Conservation (phyloP, 164 flowering plant genomes). For the Vitis cinerea region DNA sequence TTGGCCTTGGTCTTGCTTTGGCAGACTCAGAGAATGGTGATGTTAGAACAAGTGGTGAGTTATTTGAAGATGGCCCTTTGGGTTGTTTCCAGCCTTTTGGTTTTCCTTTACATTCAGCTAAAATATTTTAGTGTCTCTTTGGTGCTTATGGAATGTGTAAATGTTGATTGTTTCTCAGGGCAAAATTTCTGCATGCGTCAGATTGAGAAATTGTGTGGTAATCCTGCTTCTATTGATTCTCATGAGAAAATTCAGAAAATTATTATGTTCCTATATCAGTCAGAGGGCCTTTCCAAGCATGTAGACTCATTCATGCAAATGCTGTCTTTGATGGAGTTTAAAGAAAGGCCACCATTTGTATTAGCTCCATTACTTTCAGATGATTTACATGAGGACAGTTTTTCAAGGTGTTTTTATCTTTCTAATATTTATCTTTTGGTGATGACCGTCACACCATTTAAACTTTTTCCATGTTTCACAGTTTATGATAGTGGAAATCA, state of each 20-base stretch:
- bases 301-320: constrained; percentile 74
- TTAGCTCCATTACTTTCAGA: constrained; percentile 65
- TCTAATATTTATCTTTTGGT: not conserved
- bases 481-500: not conserved
- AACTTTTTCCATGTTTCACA: not conserved
- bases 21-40: constrained; percentile 66
- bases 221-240: constrained; percentile 40
- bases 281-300: constrained; percentile 71
- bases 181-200: constrained; percentile 70
- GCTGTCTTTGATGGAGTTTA: constrained; percentile 35
- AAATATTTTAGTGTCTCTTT: too few species aligned
- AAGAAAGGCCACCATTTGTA: constrained; percentile 42
- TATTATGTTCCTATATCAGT: constrained; percentile 63
- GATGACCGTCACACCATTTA: not conserved
- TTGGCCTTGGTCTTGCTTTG: constrained; percentile 82
- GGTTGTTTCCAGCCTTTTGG: not conserved
- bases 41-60: constrained; percentile 59
- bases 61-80: not conserved
- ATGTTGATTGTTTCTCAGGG: constrained; percentile 38
- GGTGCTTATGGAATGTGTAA: not conserved
- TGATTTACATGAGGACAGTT: constrained; percentile 46
- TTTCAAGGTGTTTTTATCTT: constrained; percentile 46
- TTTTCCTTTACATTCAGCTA: too few species aligned
- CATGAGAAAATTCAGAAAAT: constrained; percentile 73
- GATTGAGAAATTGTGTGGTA: constrained; percentile 60